Evolutionary conservation across 352 stramenopile species (phyloP), one percentile per base, ranked within the genome.

Genomic region (Phytophthora citrophthora): DNA sequence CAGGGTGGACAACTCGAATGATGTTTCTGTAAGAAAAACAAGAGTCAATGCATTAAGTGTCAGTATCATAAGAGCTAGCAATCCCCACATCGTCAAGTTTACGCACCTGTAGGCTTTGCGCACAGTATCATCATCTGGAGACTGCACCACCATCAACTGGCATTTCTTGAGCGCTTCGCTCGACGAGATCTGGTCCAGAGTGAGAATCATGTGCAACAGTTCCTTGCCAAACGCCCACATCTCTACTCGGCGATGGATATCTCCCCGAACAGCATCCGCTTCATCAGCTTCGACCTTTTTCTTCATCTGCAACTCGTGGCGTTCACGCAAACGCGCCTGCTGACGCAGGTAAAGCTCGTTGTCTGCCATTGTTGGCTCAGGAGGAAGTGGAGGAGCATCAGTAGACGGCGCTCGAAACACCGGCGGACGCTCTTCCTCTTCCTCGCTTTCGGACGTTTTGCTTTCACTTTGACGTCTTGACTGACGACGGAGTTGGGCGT

Each of bases 141-240:
- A 92, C 54, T 94, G 82, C 11, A 94, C 82, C 3, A 91, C 83
- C 65, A 87, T 89, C 16, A 94, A 39, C 54, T 93, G 83, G 15
- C 78, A 91, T 32, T 90, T 86, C 50, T 84, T 79, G 20, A 96
- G 72, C 31, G 83, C 80, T 20, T 94, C 81, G 31, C 79, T 90
- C 1, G 74, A 79, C 5, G 84, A 85, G 41, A 96, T 88, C 52
- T 96, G 80, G 44, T 94, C 79, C n/a, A 96, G 77, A 32, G 88
- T 93, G 11, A 93, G 62, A 26, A 96, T 92, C 79, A 96, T 79
- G 56, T 91, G 86, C 45, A 93, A 56, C 7, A 96, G 67, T 48
- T 91, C 79, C 49, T 96, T 96, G 4, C 83, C 86, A 64, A 85
- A 93, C 16, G 88, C 82, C 88, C 88, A 96, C 82, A 90, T 86